Conservation (phyloP, 108 stramenopile genomes). For the Poteriospumella lacustris region DNA sequence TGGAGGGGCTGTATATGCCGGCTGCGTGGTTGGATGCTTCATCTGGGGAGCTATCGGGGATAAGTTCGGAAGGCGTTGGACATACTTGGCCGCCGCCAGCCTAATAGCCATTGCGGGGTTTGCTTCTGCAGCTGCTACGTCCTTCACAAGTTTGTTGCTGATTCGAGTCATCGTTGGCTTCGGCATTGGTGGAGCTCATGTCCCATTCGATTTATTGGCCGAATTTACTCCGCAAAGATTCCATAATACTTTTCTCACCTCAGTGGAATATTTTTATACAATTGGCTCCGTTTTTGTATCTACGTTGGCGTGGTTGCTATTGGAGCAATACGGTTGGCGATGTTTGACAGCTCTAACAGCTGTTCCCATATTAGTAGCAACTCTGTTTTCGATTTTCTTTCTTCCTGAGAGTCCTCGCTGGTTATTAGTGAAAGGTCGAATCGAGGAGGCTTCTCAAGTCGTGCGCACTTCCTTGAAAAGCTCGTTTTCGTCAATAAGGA, state of each 20-base stretch:
- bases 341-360: constrained; percentile 61
- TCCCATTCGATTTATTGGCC: constrained; percentile 70
- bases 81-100: constrained; percentile 58
- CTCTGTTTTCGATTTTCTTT: constrained; percentile 55
- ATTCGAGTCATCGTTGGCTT: constrained; percentile 65
- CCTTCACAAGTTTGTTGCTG: constrained; percentile 47
- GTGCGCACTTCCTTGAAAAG: too few relatives aligned
- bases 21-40: constrained; percentile 64
- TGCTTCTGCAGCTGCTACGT: constrained; percentile 50
- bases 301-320: constrained; percentile 56
- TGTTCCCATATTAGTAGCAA: constrained; percentile 58
- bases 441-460: constrained; percentile 63
- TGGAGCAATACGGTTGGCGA: constrained; percentile 48
- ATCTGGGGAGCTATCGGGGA: constrained; percentile 69
- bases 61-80: constrained; percentile 62
- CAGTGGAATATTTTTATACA: constrained; percentile 76
- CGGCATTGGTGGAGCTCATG: constrained; percentile 67
- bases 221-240: constrained; percentile 58
- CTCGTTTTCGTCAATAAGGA: too few relatives aligned
- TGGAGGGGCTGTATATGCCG: constrained; percentile 63
- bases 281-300: constrained; percentile 64
- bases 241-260: constrained; percentile 49
- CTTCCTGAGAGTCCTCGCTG: constrained; percentile 74
- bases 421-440: constrained; percentile 56
- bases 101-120: constrained; percentile 65